Percentiles rank a stretch among this genome's conserved stretches.
Conservation (phyloP, 768 basidiomycete species). For the Imleria badia region DNA sequence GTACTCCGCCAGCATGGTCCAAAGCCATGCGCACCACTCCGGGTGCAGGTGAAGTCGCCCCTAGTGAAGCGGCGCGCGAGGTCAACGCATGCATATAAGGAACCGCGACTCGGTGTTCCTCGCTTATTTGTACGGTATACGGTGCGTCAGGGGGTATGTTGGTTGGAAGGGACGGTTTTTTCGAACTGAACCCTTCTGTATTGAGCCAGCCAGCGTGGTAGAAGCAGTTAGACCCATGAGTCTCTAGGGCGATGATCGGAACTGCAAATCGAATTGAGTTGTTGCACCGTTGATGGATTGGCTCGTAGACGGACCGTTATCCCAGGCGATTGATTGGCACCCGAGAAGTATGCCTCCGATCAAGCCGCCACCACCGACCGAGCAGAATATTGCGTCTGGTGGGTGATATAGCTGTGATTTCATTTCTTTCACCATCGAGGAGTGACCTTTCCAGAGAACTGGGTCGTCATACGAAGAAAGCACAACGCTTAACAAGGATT, state of each 20-base stretch:
- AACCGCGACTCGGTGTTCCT: slow-evolving; percentile 46
- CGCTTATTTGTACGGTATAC: slow-evolving; percentile 43
- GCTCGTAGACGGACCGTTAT: slow-evolving; percentile 49
- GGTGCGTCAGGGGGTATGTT: slow-evolving; percentile 27
- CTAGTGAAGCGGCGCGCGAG: slow-evolving; percentile 69
- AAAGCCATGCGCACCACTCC: slow-evolving; percentile 66
- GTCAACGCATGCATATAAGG: slow-evolving; percentile 58
- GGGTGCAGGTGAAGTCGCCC: slow-evolving; percentile 63
- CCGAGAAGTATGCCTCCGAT: slow-evolving; percentile 69
- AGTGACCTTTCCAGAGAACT: slow-evolving; percentile 71
- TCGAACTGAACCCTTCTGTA: slow-evolving; percentile 30
- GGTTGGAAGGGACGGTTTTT: slow-evolving; percentile 35
- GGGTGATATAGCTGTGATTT: slow-evolving; percentile 48
- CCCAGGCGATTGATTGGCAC: slow-evolving; percentile 65
- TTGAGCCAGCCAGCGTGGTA: slow-evolving; percentile 69
- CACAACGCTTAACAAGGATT: slow-evolving; percentile 47
- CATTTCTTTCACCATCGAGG: slow-evolving; percentile 71
- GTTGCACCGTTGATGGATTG: neutral
- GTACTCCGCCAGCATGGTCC: slow-evolving; percentile 54
- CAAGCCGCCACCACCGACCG: slow-evolving; percentile 74
- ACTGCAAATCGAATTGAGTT: slow-evolving; percentile 39
- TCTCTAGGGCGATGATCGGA: slow-evolving; percentile 66
- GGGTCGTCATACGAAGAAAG: slow-evolving; percentile 73
- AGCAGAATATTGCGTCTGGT: slow-evolving; percentile 75
- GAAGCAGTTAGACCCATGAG: slow-evolving; percentile 72